These are phyloP conservation scores for Xylariaceae sp. DNA, from an alignment of 2,329 filamentous ascomycete species.

Conservation along the genomic window DNA sequence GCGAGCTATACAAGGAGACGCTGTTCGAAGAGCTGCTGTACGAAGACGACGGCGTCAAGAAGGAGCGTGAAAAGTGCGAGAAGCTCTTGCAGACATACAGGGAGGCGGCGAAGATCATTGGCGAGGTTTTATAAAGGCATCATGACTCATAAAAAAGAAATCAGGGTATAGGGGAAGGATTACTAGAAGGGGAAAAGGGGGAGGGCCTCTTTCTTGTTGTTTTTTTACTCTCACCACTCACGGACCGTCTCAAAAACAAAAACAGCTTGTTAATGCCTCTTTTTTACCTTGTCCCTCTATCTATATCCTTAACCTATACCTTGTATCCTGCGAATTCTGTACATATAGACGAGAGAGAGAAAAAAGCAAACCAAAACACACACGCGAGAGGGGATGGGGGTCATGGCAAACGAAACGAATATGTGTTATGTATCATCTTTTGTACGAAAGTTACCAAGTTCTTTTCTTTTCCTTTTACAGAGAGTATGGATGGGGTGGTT, in stretches of 20 bases:
- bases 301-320: not conserved
- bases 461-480: too few species aligned
- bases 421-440: too few species aligned
- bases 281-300: too few species aligned
- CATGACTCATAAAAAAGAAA: not conserved
- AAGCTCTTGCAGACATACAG: conserved; percentile 91
- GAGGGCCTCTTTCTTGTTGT: too few species aligned
- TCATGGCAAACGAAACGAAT: not conserved
- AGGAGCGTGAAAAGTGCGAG: conserved; percentile 97
- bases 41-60: conserved; percentile 96
- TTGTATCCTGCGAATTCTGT: not conserved
- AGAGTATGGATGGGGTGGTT: too few species aligned
- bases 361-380: not conserved
- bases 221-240: too few species aligned
- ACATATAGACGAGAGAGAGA: not conserved
- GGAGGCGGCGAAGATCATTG: conserved; percentile 96
- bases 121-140: conserved; percentile 71
- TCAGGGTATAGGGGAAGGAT: not conserved
- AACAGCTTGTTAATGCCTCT: too few species aligned
- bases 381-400: not conserved
- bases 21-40: conserved; percentile 91
- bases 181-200: too few species aligned
- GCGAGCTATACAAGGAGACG: conserved; percentile 86
- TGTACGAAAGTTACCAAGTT: too few species aligned
- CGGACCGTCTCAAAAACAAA: not conserved